Conservation (phyloP, 2,329 filamentous ascomycete species). For the Fusarium mexicanum region DNA sequence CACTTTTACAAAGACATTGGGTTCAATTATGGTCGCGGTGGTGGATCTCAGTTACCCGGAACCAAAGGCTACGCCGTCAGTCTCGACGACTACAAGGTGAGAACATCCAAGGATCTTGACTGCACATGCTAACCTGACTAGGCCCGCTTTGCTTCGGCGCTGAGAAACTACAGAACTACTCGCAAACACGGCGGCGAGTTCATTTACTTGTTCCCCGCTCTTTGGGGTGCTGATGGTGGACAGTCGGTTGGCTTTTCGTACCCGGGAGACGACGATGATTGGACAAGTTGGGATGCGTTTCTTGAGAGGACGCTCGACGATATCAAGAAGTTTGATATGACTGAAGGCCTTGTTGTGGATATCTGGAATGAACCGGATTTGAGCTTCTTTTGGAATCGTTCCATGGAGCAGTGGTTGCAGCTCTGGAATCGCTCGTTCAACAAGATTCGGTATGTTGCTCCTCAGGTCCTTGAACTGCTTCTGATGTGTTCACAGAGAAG, state of each 20-base stretch:
- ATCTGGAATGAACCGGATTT: slow-evolving; percentile 65
- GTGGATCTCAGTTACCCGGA: slow-evolving; percentile 15
- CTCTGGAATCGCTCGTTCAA: slow-evolving; percentile 28
- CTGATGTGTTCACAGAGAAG: not conserved
- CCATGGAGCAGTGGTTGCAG: slow-evolving; percentile 28
- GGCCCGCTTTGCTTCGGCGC: slow-evolving; percentile 13
- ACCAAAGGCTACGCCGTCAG: slow-evolving; percentile 11
- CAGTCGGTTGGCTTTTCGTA: slow-evolving; percentile 49
- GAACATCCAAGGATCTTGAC: fast-evolving
- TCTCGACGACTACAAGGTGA: slow-evolving; percentile 3
- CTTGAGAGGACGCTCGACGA: slow-evolving; percentile 50
- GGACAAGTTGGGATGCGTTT: slow-evolving; percentile 56
- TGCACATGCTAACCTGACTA: not conserved
- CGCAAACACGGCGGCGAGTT: slow-evolving; percentile 53
- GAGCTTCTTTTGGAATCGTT: slow-evolving; percentile 30
- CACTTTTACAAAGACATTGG: slow-evolving; percentile 14
- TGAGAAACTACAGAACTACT: slow-evolving; percentile 25
- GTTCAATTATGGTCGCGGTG: slow-evolving; percentile 23
- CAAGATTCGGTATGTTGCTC: slow-evolving; percentile 19
- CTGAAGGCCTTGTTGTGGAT: slow-evolving; percentile 54
- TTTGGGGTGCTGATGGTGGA: slow-evolving; percentile 59
- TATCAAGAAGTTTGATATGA: slow-evolving; percentile 51
- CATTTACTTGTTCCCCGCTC: slow-evolving; percentile 57
- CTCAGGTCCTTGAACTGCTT: fast-evolving
- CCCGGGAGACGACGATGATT: slow-evolving; percentile 61